Base-by-base conservation (phyloP, 345 rosid species). In the Kandelia obovata region DNA sequence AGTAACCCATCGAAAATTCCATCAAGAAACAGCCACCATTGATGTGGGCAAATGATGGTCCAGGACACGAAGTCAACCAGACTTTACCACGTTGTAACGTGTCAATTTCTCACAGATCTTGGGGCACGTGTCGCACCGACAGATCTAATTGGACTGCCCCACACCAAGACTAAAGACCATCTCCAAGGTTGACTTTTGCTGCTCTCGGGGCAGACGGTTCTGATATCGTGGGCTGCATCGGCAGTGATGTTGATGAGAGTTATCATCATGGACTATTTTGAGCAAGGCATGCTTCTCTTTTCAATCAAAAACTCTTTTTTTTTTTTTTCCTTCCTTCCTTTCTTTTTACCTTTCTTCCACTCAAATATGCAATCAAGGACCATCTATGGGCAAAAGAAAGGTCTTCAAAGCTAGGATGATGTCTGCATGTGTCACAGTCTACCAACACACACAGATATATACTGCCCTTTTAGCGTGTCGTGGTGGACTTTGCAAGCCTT, bases 71-170 rank as follows among this genome's bases (percentile, higher is more conserved):
- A 39, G 46, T 39, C 13, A 9, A 39, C 15, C 46, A 39, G 17
- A 43, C 49, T 43, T 43, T 43, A 16, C 47, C 47, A 39, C 47
- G 13, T 39, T 11, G 47, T 13, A 15, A 49, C 7, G 37, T 37
- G 81, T 77, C 77, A 25, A 75, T 79, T 77, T 73, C 79, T 39
- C n/a, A 9, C 58, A 62, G 70, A 71, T 78, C 58, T 52, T 32
- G 4, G 60, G 60, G 60, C 78, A 78, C 79, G 82, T 80, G 83
- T 75, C 77, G 64, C 61, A 67, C 82, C 77, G 73, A 68, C 80
- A 70, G 67, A 70, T 73, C 78, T 13, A 57, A 55, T 25, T 26
- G 61, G 20, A 17, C 64, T 71, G 32, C 67, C 75, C 70, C 71
- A 39, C 37, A 25, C 52, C 46, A 20, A 65, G 51, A 46, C 32